Evolutionary conservation across 768 basidiomycete species (phyloP), one percentile per base, ranked within the genome.

Genomic region (Gymnopilus junonius): DNA sequence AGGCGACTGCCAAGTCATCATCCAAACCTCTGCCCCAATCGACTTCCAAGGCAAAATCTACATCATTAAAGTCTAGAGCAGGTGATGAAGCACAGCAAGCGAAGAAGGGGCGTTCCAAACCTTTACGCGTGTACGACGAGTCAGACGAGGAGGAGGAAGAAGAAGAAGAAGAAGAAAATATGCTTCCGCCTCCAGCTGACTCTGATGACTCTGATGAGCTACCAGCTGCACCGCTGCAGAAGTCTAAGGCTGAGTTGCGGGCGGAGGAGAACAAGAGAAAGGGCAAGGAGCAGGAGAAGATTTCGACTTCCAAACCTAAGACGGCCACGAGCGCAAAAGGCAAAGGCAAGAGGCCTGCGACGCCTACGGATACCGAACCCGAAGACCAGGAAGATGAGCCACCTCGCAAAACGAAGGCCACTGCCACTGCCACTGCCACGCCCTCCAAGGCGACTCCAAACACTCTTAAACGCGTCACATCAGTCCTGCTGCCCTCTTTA

Each of bases 401-500:
- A 14, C 25, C 45, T 1, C 37, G 23, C 6, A 63, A 65, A 23
- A 32, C 48, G 2, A 65, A 48, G 29, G 14, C 53, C 15, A 34
- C 27, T 12, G 23, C 55, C 8, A 43, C 45, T 7, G 14, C 58
- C 1, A 32, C 43, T 25, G 20, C 34, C 25, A 37, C 17, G n/a
- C n/a, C n/a, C n/a, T n/a, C n/a, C 17, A 42, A 29, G 53, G 34
- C 20, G 32, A 14, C 25, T 11, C 55, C 42, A 39, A 25, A 2
- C 10, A 66, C 65, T 7, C 59, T 55, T 7, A 65, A 62, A 31
- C 67, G 67, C 15, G 43, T 60, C 4, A 15, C 66, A 15, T 65
- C 67, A 10, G 67, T 68, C 10, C 40, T 68, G 4, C 51, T 68
- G 58, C 67, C 67, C 8, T 59, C 60, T 29, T 35, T 66, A 40